A percentile compares a stretch with the other conserved stretches of the same genome.
Evolutionary conservation across 2,329 filamentous ascomycete species (phyloP).

Genomic region (Colletotrichum simmondsii): DNA sequence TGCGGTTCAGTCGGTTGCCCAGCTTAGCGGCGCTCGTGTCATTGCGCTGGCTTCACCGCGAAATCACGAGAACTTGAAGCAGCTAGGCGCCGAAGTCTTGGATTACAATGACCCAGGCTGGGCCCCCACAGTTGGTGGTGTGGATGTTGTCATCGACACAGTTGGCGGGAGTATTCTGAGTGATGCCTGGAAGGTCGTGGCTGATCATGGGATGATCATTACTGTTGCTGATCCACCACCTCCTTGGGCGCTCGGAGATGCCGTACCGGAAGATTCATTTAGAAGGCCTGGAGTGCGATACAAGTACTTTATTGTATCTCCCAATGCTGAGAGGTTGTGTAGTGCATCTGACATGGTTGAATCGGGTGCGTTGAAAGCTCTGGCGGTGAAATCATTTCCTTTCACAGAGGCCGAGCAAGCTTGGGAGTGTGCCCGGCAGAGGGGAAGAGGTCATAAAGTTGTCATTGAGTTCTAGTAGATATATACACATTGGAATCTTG

Average conservation of each 20-base stretch:
- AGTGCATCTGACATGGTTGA: slow-evolving; percentile 39
- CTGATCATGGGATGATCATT: slow-evolving; percentile 43
- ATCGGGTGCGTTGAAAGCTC: slow-evolving; percentile 33
- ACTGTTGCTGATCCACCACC: slow-evolving; percentile 49
- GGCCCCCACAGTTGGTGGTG: slow-evolving; percentile 35
- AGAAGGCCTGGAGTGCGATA: slow-evolving; percentile 38
- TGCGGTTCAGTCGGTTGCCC: slow-evolving; percentile 43
- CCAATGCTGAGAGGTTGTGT: slow-evolving; percentile 35
- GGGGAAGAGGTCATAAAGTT: slow-evolving; percentile 40
- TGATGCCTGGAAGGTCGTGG: slow-evolving; percentile 44
- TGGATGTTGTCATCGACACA: slow-evolving; percentile 46
- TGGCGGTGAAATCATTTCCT: slow-evolving; percentile 39
- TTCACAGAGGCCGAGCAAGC: slow-evolving; percentile 39
- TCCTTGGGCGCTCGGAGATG: slow-evolving; percentile 42
- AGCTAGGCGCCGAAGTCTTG: slow-evolving; percentile 39
- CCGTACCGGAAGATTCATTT: slow-evolving; percentile 34
- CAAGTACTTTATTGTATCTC: slow-evolving; percentile 44
- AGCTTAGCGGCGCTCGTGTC: slow-evolving; percentile 37
- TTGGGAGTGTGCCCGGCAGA: slow-evolving; percentile 38
- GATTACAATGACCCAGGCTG: slow-evolving; percentile 41
- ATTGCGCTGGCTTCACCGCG: slow-evolving; percentile 42
- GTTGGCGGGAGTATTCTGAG: slow-evolving; percentile 42
- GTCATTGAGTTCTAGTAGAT: slow-evolving; percentile 39
- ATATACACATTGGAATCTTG: too few relatives aligned
- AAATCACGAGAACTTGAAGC: slow-evolving; percentile 33